These are phyloP conservation scores for Ogataea zsoltii DNA, from an alignment of 805 yeast species.

Conservation along the genomic window DNA sequence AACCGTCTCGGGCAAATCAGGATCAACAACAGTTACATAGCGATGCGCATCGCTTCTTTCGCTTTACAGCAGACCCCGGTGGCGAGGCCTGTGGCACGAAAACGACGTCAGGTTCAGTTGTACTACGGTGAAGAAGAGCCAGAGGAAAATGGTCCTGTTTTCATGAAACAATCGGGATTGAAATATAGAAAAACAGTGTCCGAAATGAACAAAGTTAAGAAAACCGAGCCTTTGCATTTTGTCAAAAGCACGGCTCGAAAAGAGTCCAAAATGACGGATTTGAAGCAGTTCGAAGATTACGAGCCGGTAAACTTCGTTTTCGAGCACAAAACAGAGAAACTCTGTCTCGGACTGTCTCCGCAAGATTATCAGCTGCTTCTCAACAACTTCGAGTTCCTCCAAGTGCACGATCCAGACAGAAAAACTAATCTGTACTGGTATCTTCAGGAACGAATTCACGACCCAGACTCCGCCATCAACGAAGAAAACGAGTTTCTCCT, in stretches of 20 bases:
- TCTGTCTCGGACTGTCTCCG: not conserved
- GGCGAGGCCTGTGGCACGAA: not conserved
- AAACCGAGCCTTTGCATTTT: conserved; percentile 4
- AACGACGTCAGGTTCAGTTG: conserved; percentile 13
- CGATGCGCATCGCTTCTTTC: conserved; percentile 1
- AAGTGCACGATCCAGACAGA: conserved; percentile 6
- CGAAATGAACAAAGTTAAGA: not conserved
- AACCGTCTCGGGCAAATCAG: conserved; percentile 1
- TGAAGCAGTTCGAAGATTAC: not conserved
- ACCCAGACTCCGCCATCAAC: conserved; percentile 6
- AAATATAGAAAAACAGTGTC: conserved; percentile 9
- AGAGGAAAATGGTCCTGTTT: conserved; percentile 6
- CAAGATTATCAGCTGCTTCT: conserved; percentile 17
- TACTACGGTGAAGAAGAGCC: conserved; percentile 22
- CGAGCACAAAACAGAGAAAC: not conserved
- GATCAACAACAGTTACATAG: conserved; percentile 2
- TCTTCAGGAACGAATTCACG: conserved; percentile 16
- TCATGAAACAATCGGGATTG: conserved; percentile 11
- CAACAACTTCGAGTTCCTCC: conserved; percentile 14
- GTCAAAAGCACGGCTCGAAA: not conserved
- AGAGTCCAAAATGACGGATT: not conserved
- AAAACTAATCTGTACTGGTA: conserved; percentile 20
- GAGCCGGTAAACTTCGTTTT: not conserved
- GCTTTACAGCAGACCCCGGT: not conserved
- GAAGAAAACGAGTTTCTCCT: conserved; percentile 8